Conservation (phyloP, 352 stramenopile genomes). For the Phytophthora cactorum region DNA sequence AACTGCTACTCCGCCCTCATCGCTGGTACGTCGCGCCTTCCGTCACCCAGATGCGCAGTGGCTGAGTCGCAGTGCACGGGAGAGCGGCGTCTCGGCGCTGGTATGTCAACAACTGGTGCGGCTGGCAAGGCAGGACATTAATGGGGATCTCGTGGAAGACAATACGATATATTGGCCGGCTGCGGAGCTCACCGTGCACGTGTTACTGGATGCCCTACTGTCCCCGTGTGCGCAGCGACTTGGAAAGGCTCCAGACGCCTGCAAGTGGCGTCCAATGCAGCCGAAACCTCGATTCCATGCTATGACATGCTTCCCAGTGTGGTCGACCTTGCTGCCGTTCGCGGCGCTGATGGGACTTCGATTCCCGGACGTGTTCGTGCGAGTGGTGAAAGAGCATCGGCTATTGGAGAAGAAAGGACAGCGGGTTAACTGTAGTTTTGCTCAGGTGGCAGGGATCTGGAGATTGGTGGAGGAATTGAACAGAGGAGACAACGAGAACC, state of each 20-base stretch:
- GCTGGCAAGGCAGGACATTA: slow-evolving; percentile 15
- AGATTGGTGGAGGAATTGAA: slow-evolving; percentile 55
- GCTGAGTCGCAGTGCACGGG: slow-evolving; percentile 58
- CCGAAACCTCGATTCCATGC: slow-evolving; percentile 62
- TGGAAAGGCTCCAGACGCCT: slow-evolving; percentile 32
- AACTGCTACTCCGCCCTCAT: not conserved
- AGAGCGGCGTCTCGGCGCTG: slow-evolving; percentile 59
- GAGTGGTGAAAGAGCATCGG: slow-evolving; percentile 29
- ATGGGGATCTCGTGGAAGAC: slow-evolving; percentile 3
- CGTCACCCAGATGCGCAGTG: slow-evolving; percentile 51
- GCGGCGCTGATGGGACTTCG: slow-evolving; percentile 44
- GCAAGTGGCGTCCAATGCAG: slow-evolving; percentile 46
- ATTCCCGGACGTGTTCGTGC: slow-evolving; percentile 31
- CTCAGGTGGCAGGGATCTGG: slow-evolving; percentile 64
- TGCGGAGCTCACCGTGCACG: slow-evolving; percentile 31
- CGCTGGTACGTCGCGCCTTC: slow-evolving; percentile 42
- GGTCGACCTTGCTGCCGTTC: slow-evolving; percentile 66
- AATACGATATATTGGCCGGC: slow-evolving; percentile 12
- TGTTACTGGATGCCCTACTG: slow-evolving; percentile 63
- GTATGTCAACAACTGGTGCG: slow-evolving; percentile 61
- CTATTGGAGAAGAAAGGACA: slow-evolving; percentile 1
- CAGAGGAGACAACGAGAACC: slow-evolving; percentile 22
- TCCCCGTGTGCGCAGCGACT: slow-evolving; percentile 39
- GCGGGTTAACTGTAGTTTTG: slow-evolving; percentile 63
- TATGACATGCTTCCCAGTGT: slow-evolving; percentile 67